Percentiles rank a stretch among this genome's conserved stretches.
phyloP scores from a whole-genome alignment of 495 filamentous ascomycete genomes.

The Neurospora discreta region DNA sequence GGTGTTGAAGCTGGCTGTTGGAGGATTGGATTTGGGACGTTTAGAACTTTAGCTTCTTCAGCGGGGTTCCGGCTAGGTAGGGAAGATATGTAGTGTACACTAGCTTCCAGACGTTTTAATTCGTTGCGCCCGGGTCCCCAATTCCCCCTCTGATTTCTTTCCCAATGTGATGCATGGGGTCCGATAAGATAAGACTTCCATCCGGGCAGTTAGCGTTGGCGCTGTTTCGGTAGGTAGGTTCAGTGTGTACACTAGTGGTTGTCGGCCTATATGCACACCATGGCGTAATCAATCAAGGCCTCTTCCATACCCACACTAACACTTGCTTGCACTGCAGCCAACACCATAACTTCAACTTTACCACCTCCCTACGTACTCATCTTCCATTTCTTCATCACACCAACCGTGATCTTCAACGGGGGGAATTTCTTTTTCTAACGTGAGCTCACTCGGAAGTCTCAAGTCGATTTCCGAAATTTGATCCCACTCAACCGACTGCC shows the following conservation, averaged over 20 bases:
- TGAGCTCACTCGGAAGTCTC: not conserved
- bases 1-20: not conserved
- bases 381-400: not conserved
- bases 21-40: not conserved
- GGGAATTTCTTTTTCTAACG: not conserved
- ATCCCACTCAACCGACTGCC: not conserved
- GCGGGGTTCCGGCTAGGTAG: not conserved
- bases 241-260: too few species aligned
- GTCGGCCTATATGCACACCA: not conserved
- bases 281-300: not conserved
- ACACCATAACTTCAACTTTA: not conserved
- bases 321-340: not conserved
- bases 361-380: not conserved
- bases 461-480: not conserved
- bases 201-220: not conserved
- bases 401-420: not conserved
- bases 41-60: not conserved
- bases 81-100: too few species aligned
- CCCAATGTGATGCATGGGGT: not conserved
- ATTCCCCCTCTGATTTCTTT: not conserved
- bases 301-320: not conserved
- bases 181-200: not conserved
- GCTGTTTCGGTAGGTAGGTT: not conserved
- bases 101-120: not conserved
- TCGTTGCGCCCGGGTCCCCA: not conserved